These are phyloP conservation scores for Leccinellum albellum DNA, from an alignment of 768 basidiomycete genomes.

Conservation along the genomic window DNA sequence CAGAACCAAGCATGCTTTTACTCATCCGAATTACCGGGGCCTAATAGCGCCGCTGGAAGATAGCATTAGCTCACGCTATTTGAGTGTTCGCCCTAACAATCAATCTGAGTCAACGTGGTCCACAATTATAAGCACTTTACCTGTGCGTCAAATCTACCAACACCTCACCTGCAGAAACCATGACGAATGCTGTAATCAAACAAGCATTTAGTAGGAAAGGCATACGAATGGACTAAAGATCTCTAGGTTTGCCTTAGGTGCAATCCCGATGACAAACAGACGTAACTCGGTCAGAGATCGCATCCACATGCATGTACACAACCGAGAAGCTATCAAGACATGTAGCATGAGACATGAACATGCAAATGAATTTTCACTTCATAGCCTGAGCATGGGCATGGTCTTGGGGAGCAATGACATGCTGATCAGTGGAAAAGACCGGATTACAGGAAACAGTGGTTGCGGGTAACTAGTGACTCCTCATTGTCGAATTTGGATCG, in stretches of 20 bases:
- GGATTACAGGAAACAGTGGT: background rate
- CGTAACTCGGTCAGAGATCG: conserved; percentile 48
- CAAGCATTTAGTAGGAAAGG: conserved; percentile 48
- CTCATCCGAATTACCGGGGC: background rate
- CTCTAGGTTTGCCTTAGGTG: conserved; percentile 53
- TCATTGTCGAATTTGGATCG: conserved; percentile 10
- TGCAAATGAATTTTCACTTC: background rate
- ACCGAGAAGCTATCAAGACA: conserved; percentile 35
- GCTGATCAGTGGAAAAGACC: conserved; percentile 7
- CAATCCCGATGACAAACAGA: conserved; percentile 51
- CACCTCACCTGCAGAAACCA: background rate
- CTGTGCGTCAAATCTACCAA: background rate
- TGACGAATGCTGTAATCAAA: conserved; percentile 45
- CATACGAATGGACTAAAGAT: conserved; percentile 44
- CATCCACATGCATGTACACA: conserved; percentile 55
- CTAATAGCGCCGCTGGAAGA: background rate
- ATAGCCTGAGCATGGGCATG: background rate
- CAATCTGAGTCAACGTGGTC: background rate
- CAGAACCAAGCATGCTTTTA: background rate
- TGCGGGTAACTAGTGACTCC: background rate
- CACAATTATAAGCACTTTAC: background rate
- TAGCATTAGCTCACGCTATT: background rate
- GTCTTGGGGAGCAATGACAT: conserved; percentile 1
- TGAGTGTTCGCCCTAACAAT: background rate
- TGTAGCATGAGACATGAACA: conserved; percentile 33